phyloP scores from a whole-genome alignment of 768 basidiomycete genomes.

The Tephrocybe sp. region DNA sequence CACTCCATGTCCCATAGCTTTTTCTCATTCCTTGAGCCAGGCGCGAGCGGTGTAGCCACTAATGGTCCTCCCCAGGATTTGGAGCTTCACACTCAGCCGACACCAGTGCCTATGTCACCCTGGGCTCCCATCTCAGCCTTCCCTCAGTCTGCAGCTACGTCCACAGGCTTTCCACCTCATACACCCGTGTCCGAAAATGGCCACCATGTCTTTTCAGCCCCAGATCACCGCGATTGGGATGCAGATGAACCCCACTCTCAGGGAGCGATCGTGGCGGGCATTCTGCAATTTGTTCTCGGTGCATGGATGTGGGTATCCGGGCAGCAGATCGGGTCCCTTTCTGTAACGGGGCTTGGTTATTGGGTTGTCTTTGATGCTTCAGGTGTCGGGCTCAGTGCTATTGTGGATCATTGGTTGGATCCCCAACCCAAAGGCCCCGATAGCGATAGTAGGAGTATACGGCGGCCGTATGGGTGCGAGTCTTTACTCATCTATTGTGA shows the following conservation, averaged over 20 bases:
- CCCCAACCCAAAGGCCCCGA: slow-evolving; percentile 9
- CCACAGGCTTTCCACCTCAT: slow-evolving; percentile 12
- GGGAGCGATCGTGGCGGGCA: slow-evolving; percentile 19
- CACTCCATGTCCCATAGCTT: slow-evolving; percentile 94
- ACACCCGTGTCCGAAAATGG: slow-evolving; percentile 12
- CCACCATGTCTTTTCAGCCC: slow-evolving; percentile 5
- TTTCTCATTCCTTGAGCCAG: slow-evolving; percentile 92
- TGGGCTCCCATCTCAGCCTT: slow-evolving; percentile 60
- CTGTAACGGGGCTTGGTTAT: slow-evolving; percentile 90
- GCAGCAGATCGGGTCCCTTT: slow-evolving; percentile 83
- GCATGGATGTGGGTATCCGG: slow-evolving; percentile 85
- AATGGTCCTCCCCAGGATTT: slow-evolving; percentile 16
- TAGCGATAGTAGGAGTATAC: slow-evolving; percentile 42
- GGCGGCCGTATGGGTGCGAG: slow-evolving; percentile 55
- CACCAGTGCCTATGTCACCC: slow-evolving; percentile 60
- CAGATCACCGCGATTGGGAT: background rate
- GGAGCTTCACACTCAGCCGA: slow-evolving; percentile 56
- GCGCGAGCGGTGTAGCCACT: slow-evolving; percentile 20
- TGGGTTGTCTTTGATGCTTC: slow-evolving; percentile 95
- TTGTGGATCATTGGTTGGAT: slow-evolving; percentile 44
- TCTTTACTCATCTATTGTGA: background rate
- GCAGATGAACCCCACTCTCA: slow-evolving; percentile 1
- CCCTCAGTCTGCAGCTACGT: slow-evolving; percentile 25
- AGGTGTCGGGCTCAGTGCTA: slow-evolving; percentile 59
- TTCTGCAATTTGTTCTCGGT: slow-evolving; percentile 60